Conservation (phyloP, 2,329 filamentous ascomycete genomes). For the Graphiopsis chlorocephala region DNA sequence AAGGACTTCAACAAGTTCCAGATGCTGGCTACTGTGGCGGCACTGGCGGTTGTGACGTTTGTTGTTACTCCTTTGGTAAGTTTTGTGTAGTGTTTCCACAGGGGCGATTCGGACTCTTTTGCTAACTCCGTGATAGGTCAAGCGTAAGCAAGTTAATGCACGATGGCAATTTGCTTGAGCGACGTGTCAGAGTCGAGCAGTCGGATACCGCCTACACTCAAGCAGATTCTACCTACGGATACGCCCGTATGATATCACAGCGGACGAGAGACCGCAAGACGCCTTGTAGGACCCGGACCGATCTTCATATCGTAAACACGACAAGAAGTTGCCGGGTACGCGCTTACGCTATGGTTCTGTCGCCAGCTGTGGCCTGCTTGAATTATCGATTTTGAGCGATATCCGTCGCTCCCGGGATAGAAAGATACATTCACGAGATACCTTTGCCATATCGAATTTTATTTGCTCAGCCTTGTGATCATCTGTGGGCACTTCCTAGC, state of each 20-base stretch:
- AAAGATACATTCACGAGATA: neutral
- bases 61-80: constrained; percentile 83
- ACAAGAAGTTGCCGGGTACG: neutral
- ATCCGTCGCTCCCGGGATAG: neutral
- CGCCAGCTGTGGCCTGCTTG: neutral
- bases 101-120: neutral
- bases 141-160: constrained; percentile 65
- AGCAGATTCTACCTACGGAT: neutral
- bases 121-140: constrained; percentile 40
- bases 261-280: neutral
- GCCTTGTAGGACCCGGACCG: neutral
- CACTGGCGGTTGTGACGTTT: constrained; percentile 71
- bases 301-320: neutral
- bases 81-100: constrained; percentile 21
- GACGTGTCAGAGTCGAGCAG: neutral
- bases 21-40: constrained; percentile 78
- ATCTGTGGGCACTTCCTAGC: too few species aligned
- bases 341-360: neutral
- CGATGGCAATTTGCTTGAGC: constrained; percentile 52
- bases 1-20: constrained; percentile 91
- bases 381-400: neutral
- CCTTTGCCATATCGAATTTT: neutral
- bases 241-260: too few species aligned
- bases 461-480: neutral
- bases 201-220: neutral